Evolutionary conservation across 768 basidiomycete genomes (phyloP).

Genomic region (Xerocomellus dryophilus): DNA sequence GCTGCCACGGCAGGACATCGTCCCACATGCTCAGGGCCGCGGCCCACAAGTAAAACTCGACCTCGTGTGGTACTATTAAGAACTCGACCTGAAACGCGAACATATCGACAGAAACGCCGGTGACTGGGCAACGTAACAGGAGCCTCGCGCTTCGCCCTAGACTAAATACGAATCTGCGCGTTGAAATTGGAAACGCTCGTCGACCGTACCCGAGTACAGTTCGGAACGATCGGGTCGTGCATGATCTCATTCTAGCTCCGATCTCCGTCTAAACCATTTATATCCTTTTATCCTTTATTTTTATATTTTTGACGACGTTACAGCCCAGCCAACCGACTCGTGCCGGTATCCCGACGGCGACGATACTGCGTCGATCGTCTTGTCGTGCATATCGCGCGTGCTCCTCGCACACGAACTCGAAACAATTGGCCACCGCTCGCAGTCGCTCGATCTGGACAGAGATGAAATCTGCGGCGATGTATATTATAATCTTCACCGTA

Average conservation of each 20-base stretch:
- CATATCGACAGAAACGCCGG: background rate
- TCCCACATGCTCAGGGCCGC: too few species aligned
- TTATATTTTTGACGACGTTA: background rate
- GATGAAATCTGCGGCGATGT: background rate
- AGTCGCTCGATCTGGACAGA: conserved; percentile 3
- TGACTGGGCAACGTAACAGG: background rate
- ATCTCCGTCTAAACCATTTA: background rate
- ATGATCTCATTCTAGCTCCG: conserved; percentile 11
- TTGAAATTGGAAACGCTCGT: background rate
- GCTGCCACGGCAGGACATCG: background rate
- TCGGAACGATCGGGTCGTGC: background rate
- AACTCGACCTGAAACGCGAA: background rate
- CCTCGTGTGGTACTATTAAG: background rate
- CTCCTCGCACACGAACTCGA: background rate
- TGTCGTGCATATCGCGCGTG: background rate
- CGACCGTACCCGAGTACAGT: too few species aligned
- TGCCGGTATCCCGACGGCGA: background rate
- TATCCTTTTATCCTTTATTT: too few species aligned
- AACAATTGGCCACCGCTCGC: background rate
- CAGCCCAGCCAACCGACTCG: background rate
- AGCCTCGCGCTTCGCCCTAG: too few species aligned
- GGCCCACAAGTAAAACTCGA: background rate
- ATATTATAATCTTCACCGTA: conserved; percentile 19
- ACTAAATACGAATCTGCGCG: background rate
- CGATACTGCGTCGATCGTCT: background rate